Evolutionary conservation across 345 rosid genomes (phyloP), one percentile per base, ranked within the genome.

Genomic region (Arabidopsis arenosa): DNA sequence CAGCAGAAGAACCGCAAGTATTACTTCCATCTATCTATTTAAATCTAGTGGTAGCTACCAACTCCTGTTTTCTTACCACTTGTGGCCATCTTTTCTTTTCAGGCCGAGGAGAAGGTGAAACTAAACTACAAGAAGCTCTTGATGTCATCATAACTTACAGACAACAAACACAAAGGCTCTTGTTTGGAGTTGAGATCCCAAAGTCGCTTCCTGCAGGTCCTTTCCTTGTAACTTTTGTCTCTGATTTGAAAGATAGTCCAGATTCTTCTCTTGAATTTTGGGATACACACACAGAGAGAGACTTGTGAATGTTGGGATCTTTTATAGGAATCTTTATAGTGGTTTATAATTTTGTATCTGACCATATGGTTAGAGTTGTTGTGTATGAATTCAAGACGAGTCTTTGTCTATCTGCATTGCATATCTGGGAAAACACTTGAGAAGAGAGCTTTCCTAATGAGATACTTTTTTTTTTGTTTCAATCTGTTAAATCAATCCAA

Each of bases 1-100:
- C 97, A 79, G 68, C 98, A 95, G 89, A 95, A 95, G 91, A 95
- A 83, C 82, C 90, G 94, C 70, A 95, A 92, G 99, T 95, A 90
- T 80, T 76, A 79, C 81, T 87, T 84, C 83, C 84, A 89, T 86
- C 89, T 82, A 85, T 85, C 63, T 89, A 80, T 85, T 84, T 71
- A 60, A 70, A 79, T 56, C 73, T 65, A 78, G 74, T 78, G 77
- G 57, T 58, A 67, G 57, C 47, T 72, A 44, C 62, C 9, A 58
- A 49, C 43, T 78, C 52, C n/a, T 33, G 68, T 32, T 32, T 12
- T 14, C 40, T 73, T 43, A 66, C 55, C 23, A 35, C n/a, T 65
- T 78, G 2, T 65, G 17, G 33, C 63, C 43, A 23, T 41, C 51
- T 39, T 62, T 9, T 45, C 43, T n/a, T 72, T 60, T 66, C 74